These are phyloP conservation scores for Yamadazyma jaroonii DNA, from an alignment of 1,139 yeast species.

Conservation along the genomic window DNA sequence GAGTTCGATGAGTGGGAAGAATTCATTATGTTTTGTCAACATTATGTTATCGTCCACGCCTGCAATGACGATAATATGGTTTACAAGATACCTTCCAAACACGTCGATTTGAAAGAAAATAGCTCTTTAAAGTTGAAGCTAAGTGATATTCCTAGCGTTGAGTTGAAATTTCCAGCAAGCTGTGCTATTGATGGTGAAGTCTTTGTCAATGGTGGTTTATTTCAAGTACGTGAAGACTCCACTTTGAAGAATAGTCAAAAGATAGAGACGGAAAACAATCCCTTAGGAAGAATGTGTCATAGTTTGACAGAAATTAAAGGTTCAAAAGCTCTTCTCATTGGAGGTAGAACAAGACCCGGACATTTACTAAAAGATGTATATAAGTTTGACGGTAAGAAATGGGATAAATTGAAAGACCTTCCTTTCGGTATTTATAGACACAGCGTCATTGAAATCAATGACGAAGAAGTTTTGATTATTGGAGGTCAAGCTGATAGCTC, in stretches of 20 bases:
- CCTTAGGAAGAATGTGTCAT: conserved; percentile 62
- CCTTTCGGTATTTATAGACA: conserved; percentile 56
- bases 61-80: conserved; percentile 31
- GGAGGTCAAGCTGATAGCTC: conserved; percentile 42
- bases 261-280: conserved; percentile 12
- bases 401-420: conserved; percentile 38
- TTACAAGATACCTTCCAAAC: conserved; percentile 5
- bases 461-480: conserved; percentile 41
- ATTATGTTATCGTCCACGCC: conserved; percentile 69
- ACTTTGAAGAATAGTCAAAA: conserved; percentile 13
- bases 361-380: conserved; percentile 34
- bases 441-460: conserved; percentile 32
- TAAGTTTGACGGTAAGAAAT: conserved; percentile 17
- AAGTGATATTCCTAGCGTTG: conserved; percentile 14
- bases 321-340: conserved; percentile 43
- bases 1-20: conserved; percentile 86
- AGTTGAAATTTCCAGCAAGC: conserved; percentile 50
- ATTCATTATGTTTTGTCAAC: conserved; percentile 73
- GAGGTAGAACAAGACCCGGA: conserved; percentile 70
- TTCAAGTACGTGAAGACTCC: conserved; percentile 37
- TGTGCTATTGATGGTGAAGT: conserved; percentile 22
- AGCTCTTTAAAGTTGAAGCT: conserved; percentile 2
- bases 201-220: conserved; percentile 55
- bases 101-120: conserved; percentile 2
- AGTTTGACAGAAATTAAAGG: conserved; percentile 36